Evolutionary conservation across 2,329 filamentous ascomycete species (phyloP), one percentile per base, ranked within the genome.

Genomic region (Fusarium sp.): DNA sequence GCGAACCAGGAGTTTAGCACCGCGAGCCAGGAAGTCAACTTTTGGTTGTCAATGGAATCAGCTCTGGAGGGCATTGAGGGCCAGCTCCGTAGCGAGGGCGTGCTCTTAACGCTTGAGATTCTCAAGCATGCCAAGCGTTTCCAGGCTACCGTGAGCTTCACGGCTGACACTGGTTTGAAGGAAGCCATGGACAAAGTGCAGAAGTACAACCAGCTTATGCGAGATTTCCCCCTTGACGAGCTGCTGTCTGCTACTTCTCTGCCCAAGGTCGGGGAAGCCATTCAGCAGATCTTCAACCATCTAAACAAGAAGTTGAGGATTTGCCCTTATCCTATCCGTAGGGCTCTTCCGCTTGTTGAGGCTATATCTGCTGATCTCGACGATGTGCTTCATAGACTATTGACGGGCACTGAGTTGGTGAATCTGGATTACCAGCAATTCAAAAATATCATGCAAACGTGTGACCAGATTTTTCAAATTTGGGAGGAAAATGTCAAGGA

Each of bases 181-280:
- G 96, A 99, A 82, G 94, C 94, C 27, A 96, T 95, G 80, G 96
- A 99, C 69, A 92, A 93, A 79, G 97, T 99, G 49, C 94, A 97
- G 81, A 98, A 98, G 82, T 99, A 98, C 86, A 99, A 99, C 80
- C 93, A 97, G 83, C 88, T 99, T 27, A 98, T 99, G 93, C 92
- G 96, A 70, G 97, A 99, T 80, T 98, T 99, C 71, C 96, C 96
- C 0, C 86, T 99, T 37, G 95, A 98, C 78, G 96, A 99, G 80
- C 85, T 99, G 32, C 88, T 98, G 20, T 97, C 96, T 18, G 95
- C 96, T 2, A 97, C 95, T 1, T 95, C 95, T 2, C 83, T 99
- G 46, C 86, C 91, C 76, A 98, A 97, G 81, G 90, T 97, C 5
- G 91, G 96, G 77, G 95, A 98, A 76, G 93, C 96, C 10, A 89